A percentile compares a stretch with the other conserved stretches of the same genome.
Conservation (phyloP, 306 rosid species). For the Myrica gale region DNA sequence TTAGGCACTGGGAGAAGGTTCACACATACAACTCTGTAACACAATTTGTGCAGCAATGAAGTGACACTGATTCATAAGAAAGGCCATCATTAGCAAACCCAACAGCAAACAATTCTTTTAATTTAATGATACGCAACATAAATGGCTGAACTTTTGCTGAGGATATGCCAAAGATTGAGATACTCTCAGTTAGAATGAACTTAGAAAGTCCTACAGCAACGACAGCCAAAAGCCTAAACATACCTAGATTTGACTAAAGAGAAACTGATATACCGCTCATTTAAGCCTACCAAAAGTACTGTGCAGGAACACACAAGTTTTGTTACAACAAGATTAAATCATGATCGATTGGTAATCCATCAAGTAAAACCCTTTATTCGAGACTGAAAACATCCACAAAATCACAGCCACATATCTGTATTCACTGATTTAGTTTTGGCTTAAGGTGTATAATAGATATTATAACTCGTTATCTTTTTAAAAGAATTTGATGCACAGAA, state of each 20-base stretch:
- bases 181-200: neutral
- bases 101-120: neutral
- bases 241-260: neutral
- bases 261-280: neutral
- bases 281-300: neutral
- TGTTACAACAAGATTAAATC: neutral
- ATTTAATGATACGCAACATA: neutral
- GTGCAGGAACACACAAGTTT: neutral
- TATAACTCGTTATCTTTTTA: neutral
- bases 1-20: neutral
- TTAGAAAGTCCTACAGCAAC: neutral
- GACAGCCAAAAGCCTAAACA: neutral
- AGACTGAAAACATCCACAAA: neutral
- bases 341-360: neutral
- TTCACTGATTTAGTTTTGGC: neutral
- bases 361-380: neutral
- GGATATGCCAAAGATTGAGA: neutral
- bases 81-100: neutral
- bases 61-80: neutral
- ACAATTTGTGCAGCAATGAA: neutral
- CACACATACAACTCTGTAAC: neutral
- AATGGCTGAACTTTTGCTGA: neutral
- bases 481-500: neutral
- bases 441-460: neutral
- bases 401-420: neutral